Conservation (phyloP, 164 flowering plant species). For the Cinnamomum chago region DNA sequence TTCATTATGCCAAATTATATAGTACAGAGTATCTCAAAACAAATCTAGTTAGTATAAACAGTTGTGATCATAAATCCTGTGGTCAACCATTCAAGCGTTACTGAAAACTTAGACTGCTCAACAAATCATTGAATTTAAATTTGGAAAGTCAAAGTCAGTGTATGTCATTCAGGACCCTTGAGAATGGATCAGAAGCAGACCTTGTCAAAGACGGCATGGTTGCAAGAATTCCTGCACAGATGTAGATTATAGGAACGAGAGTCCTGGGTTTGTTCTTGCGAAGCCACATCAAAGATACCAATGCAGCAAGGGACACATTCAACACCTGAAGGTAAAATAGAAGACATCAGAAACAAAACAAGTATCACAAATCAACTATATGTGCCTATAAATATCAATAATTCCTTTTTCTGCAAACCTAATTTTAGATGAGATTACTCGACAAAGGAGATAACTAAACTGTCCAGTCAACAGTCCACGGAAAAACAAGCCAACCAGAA, state of each 20-base stretch:
- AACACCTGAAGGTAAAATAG: slow-evolving; percentile 49
- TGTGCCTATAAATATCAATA: too few relatives aligned
- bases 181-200: slow-evolving; percentile 28
- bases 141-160: too few relatives aligned
- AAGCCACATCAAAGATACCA: slow-evolving; percentile 98
- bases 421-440: too few relatives aligned
- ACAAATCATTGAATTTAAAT: not conserved
- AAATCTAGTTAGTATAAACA: too few relatives aligned
- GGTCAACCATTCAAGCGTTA: too few relatives aligned
- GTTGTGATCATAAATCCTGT: too few relatives aligned
- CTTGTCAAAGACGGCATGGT: slow-evolving; percentile 96
- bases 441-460: too few relatives aligned
- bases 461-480: too few relatives aligned
- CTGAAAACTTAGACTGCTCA: not conserved
- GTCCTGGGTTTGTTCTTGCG: slow-evolving; percentile 92
- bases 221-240: slow-evolving; percentile 81
- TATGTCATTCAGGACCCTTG: not conserved
- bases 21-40: too few relatives aligned
- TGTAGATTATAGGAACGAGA: slow-evolving; percentile 80
- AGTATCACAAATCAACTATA: not conserved
- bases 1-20: too few relatives aligned
- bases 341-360: not conserved
- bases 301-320: slow-evolving; percentile 85
- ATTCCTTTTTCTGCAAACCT: too few relatives aligned
- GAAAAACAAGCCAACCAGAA: too few relatives aligned